Evolutionary conservation across 2,329 filamentous ascomycete species (phyloP).

Genomic region (Grosmannia penicillata): DNA sequence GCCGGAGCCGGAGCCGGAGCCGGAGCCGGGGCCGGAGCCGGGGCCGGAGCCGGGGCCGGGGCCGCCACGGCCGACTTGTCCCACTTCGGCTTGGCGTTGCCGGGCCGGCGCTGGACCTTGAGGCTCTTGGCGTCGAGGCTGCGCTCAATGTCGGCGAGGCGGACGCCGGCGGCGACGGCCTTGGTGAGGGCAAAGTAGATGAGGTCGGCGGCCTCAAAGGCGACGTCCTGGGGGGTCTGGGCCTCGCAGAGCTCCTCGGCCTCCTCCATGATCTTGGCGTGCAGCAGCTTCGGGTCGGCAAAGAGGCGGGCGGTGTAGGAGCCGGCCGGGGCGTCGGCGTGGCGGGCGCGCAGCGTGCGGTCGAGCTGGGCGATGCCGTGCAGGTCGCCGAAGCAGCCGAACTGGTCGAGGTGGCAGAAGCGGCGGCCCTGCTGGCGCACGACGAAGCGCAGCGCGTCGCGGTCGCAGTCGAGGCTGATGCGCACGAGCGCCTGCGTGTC

Average conservation of each 20-base stretch:
- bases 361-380: slow-evolving; percentile 71
- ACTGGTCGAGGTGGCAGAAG: slow-evolving; percentile 88
- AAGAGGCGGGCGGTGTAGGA: slow-evolving; percentile 93
- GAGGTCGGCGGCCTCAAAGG: slow-evolving; percentile 88
- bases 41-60: slow-evolving; percentile 14
- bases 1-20: too few species aligned
- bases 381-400: slow-evolving; percentile 82
- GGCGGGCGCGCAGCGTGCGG: slow-evolving; percentile 71
- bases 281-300: slow-evolving; percentile 74
- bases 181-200: slow-evolving; percentile 93
- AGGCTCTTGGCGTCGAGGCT: slow-evolving; percentile 89
- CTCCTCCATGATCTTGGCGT: slow-evolving; percentile 97
- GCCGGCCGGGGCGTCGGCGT: slow-evolving; percentile 66
- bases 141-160: slow-evolving; percentile 74
- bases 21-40: too few species aligned
- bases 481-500: slow-evolving; percentile 82
- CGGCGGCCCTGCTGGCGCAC: slow-evolving; percentile 76
- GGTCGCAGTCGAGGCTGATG: slow-evolving; percentile 82
- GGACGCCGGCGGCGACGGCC: slow-evolving; percentile 72
- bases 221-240: slow-evolving; percentile 49
- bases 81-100: slow-evolving; percentile 90
- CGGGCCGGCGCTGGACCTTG: slow-evolving; percentile 85
- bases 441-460: slow-evolving; percentile 79
- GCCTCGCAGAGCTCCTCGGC: slow-evolving; percentile 90
- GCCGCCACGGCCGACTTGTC: slow-evolving; percentile 51